phyloP scores from a whole-genome alignment of 2,329 filamentous ascomycete genomes.

The Exophiala phaeomuriformis region DNA sequence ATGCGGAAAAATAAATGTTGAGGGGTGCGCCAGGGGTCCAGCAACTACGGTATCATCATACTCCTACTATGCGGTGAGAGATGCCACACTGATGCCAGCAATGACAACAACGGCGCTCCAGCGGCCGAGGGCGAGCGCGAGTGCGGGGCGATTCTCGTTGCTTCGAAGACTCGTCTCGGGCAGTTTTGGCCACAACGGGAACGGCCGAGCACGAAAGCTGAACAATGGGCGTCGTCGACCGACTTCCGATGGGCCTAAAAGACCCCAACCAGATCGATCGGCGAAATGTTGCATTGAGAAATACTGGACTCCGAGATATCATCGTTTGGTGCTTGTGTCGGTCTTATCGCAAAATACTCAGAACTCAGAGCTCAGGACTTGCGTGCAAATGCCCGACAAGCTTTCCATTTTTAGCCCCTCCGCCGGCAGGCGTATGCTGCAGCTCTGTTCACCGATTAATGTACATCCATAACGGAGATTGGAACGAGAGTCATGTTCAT shows the following conservation, averaged over 20 bases:
- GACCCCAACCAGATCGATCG: slow-evolving; percentile 3
- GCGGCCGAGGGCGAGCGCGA: slow-evolving; percentile 7
- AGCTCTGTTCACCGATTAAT: no score
- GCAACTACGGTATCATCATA: no score
- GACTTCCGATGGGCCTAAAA: not conserved
- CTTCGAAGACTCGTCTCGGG: not conserved
- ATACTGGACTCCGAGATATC: slow-evolving; percentile 11
- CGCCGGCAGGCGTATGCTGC: no score
- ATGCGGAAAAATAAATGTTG: slow-evolving; percentile 12
- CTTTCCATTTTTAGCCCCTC: not conserved
- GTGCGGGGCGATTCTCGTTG: not conserved
- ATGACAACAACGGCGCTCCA: not conserved
- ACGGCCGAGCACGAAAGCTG: not conserved
- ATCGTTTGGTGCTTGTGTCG: slow-evolving; percentile 6
- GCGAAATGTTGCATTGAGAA: not conserved
- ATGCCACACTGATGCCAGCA: not conserved
- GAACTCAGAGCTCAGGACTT: no score
- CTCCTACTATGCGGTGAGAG: no score
- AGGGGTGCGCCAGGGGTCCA: slow-evolving; percentile 7
- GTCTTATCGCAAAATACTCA: no score
- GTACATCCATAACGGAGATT: no score
- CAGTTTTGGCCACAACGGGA: no score
- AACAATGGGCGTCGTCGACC: not conserved
- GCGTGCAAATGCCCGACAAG: not conserved
- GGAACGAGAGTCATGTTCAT: no score